Base-by-base conservation (phyloP, 2,329 filamentous ascomycete genomes). In the Aspergillus hortae region DNA sequence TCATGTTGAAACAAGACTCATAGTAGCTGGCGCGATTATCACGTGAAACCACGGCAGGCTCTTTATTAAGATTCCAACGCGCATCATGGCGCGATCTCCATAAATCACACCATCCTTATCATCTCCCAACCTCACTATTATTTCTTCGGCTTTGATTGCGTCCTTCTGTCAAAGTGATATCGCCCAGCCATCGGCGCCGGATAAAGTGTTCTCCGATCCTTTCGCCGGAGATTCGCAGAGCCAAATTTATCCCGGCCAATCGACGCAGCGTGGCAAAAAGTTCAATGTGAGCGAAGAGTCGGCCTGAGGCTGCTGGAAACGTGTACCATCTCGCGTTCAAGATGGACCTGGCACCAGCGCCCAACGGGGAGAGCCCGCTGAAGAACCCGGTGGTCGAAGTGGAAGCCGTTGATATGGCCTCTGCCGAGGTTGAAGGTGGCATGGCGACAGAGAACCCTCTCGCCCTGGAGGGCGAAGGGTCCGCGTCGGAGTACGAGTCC, bases 271-370 rank as follows among this genome's bases (percentile, higher is more conserved):
- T 62, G 57, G 56, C 57, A 65, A 64, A 65, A 52, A 59, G 60
- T 53, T 58, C 63, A 62, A 68, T 68, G 66, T 68, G 62, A 67
- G 59, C 58, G 49, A 52, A 48, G 47, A 44, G 54, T 58, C 49
- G 57, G 51, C 57, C 56, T 66, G 62, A 62, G 67, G 63, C 60
- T 63, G 66, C 64, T 61, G 64, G 60, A 60, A 59, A 38, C 14
- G 57, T 61, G 61, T 61, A 57, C 61, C 57, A 61, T 67, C 60
- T 62, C 61, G 59, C 57, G 55, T 55, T 48, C 60, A 70, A 63
- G 59, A 74, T 74, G 71, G 70, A 73, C 63, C 61, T 69, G 54
- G 62, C 62, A 66, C 63, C 68, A 65, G 64, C 62, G 57, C 62
- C 65, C 54, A 63, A 61, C 56, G 59, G 62, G 60, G 65, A 69